Conservation (phyloP, 192 early-diverging fungal species). For the Gryganskiella cystojenkinii region DNA sequence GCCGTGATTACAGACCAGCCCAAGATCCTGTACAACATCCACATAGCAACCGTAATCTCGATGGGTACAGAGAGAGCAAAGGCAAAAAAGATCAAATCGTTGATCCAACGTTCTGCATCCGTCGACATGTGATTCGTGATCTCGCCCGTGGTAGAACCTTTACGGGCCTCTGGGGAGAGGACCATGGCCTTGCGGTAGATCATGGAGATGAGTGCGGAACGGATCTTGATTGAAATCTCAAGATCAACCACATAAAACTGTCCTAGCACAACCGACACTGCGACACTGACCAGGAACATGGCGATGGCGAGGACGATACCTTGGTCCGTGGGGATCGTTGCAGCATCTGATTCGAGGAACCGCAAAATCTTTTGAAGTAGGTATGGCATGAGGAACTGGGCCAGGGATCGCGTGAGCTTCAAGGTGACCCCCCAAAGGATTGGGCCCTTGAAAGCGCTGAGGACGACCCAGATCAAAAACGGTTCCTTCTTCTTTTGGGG, state of each 20-base stretch:
- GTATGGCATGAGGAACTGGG: constrained; percentile 16
- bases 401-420: background rate
- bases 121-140: constrained; percentile 77
- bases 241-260: constrained; percentile 21
- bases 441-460: constrained; percentile 3
- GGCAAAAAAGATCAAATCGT: background rate
- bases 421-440: background rate
- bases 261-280: background rate
- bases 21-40: constrained; percentile 51
- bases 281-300: background rate
- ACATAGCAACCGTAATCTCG: constrained; percentile 64
- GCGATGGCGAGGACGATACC: background rate
- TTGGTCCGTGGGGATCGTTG: background rate
- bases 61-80: constrained; percentile 61
- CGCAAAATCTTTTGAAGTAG: constrained; percentile 22
- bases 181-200: constrained; percentile 84
- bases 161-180: constrained; percentile 66
- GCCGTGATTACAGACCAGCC: constrained; percentile 64
- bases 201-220: constrained; percentile 72
- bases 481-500: background rate
- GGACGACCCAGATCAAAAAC: constrained; percentile 13
- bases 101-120: constrained; percentile 60
- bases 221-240: constrained; percentile 69
- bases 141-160: constrained; percentile 59
- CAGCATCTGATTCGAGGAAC: constrained; percentile 19